A percentile compares a stretch with the other conserved stretches of the same genome.
phyloP scores from a whole-genome alignment of 2,329 filamentous ascomycete species.

The Didymella keratinophila region DNA sequence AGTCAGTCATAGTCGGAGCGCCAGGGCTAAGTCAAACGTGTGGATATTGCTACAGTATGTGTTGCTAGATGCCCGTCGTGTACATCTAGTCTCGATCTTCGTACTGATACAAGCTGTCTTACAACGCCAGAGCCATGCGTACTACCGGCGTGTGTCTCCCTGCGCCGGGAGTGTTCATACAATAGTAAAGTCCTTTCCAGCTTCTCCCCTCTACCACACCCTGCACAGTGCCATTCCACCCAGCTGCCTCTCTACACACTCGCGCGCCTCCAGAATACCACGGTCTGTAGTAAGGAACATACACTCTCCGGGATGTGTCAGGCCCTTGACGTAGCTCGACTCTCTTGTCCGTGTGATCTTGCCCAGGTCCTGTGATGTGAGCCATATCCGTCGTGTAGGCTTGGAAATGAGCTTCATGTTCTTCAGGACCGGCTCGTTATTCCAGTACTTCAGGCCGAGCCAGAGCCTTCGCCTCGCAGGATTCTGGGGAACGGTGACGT shows the following conservation, averaged over 20 bases:
- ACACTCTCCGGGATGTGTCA: constrained; percentile 80
- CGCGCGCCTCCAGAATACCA: constrained; percentile 81
- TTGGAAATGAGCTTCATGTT: constrained; percentile 73
- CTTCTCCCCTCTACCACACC: constrained; percentile 52
- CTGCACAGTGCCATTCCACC: constrained; percentile 84
- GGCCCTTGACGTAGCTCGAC: constrained; percentile 71
- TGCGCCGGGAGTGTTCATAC: constrained; percentile 9
- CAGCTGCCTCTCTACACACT: constrained; percentile 80
- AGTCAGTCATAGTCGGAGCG: not conserved
- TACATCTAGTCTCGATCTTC: constrained; percentile 2
- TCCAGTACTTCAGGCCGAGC: constrained; percentile 90
- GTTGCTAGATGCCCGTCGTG: not conserved
- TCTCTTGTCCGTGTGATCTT: constrained; percentile 73
- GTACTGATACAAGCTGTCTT: constrained; percentile 26
- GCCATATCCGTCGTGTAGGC: constrained; percentile 74
- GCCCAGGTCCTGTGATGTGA: constrained; percentile 68
- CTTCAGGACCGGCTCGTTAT: constrained; percentile 78
- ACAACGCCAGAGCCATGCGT: constrained; percentile 25
- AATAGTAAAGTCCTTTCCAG: constrained; percentile 2
- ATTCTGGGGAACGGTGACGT: constrained; percentile 60
- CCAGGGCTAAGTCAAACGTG: constrained; percentile 2
- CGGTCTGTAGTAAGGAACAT: constrained; percentile 79
- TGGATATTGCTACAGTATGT: constrained; percentile 18
- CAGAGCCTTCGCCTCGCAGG: constrained; percentile 79
- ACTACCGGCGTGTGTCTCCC: not conserved